These are phyloP conservation scores for Pisolithus microcarpus DNA, from an alignment of 768 basidiomycete genomes.

Conservation along the genomic window DNA sequence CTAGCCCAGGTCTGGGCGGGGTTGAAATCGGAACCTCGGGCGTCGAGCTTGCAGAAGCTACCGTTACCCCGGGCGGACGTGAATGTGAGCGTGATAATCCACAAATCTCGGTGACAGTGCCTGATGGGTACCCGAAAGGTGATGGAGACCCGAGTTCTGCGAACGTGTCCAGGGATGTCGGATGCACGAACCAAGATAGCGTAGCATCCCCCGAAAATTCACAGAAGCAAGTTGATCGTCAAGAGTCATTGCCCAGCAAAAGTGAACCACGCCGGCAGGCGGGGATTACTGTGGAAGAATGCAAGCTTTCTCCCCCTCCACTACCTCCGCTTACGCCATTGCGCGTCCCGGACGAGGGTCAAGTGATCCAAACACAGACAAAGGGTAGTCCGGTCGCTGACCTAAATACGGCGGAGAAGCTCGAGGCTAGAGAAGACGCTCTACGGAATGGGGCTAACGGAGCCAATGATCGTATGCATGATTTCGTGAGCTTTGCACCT, in stretches of 20 bases:
- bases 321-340: not conserved
- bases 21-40: slow-evolving; percentile 11
- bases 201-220: no score
- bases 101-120: no score
- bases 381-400: slow-evolving; percentile 1
- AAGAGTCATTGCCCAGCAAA: not conserved
- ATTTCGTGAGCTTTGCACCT: slow-evolving; percentile 23
- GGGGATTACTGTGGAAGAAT: not conserved
- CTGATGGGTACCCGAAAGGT: no score
- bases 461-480: slow-evolving; percentile 13
- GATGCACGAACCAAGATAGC: no score
- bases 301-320: not conserved
- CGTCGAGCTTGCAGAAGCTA: not conserved
- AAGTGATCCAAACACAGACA: slow-evolving; percentile 6
- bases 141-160: no score
- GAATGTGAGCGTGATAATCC: not conserved
- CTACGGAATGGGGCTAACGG: slow-evolving; percentile 14
- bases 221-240: no score
- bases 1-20: slow-evolving; percentile 19
- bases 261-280: no score
- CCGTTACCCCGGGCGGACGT: not conserved
- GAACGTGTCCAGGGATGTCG: no score
- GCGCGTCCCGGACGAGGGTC: slow-evolving; percentile 1
- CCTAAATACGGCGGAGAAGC: slow-evolving; percentile 15
- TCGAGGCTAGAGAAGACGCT: slow-evolving; percentile 18